phyloP scores from a whole-genome alignment of 2,329 filamentous ascomycete species.

The Colletotrichum sp. region DNA sequence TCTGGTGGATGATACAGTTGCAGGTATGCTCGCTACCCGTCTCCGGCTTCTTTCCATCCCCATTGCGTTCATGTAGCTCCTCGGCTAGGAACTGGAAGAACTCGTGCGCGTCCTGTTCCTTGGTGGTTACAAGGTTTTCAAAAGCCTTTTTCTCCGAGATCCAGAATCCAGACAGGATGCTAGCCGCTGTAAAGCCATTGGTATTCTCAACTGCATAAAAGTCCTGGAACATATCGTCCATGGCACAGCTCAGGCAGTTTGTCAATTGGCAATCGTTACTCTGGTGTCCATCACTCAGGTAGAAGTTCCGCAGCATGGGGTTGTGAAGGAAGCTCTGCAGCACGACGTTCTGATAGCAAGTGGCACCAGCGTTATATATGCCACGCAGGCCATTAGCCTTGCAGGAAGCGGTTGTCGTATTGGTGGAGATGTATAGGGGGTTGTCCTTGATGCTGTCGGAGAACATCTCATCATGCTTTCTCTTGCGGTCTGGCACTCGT shows the following conservation, averaged over 20 bases:
- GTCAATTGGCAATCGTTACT: conserved; percentile 71
- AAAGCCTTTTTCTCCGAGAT: conserved; percentile 77
- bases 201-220: conserved; percentile 78
- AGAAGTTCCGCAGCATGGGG: conserved; percentile 88
- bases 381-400: conserved; percentile 87
- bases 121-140: conserved; percentile 83
- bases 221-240: conserved; percentile 77
- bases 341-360: conserved; percentile 97
- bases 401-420: conserved; percentile 82
- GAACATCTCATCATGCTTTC: conserved; percentile 76
- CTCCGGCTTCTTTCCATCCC: conserved; percentile 68
- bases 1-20: conserved; percentile 91
- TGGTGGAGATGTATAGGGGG: conserved; percentile 75
- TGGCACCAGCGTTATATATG: conserved; percentile 97
- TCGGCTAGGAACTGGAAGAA: conserved; percentile 97
- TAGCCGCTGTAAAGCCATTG: conserved; percentile 88
- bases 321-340: conserved; percentile 94
- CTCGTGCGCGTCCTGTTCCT: conserved; percentile 96
- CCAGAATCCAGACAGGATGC: conserved; percentile 90
- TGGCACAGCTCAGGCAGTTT: conserved; percentile 72
- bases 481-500: conserved; percentile 64
- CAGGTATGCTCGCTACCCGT: conserved; percentile 69
- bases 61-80: conserved; percentile 84
- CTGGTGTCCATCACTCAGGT: conserved; percentile 88
- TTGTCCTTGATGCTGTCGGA: conserved; percentile 72